These are phyloP conservation scores for Diplosphaera chodatii DNA, from an alignment of 139 green algal species.

Conservation along the genomic window DNA sequence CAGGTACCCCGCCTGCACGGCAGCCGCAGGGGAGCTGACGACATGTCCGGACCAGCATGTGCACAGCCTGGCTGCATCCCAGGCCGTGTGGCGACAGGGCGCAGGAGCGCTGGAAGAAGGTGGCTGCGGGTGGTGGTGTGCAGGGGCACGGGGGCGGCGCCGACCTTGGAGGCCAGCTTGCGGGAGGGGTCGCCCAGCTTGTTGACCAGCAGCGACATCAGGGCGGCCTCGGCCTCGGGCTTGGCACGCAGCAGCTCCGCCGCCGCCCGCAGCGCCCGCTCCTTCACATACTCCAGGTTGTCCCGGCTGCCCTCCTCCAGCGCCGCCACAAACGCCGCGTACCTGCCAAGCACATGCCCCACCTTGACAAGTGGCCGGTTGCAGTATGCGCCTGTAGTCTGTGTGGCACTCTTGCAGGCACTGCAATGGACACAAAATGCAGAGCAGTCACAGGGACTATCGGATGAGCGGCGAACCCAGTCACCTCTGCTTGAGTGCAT, in stretches of 20 bases:
- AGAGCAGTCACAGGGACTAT: too few species aligned
- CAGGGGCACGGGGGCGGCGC: neutral
- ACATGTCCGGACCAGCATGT: too few species aligned
- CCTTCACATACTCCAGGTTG: constrained; percentile 80
- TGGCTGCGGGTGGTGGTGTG: too few species aligned
- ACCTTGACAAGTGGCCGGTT: too few species aligned
- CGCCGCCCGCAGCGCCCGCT: constrained; percentile 57
- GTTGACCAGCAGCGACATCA: constrained; percentile 84
- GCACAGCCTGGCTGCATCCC: too few species aligned
- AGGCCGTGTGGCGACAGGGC: too few species aligned
- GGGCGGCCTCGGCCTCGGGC: constrained; percentile 37
- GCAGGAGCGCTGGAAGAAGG: too few species aligned
- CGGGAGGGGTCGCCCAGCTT: constrained; percentile 87
- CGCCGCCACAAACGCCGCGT: constrained; percentile 51
- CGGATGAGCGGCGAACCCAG: neutral
- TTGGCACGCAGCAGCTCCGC: constrained; percentile 46
- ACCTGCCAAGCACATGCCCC: constrained; percentile 30
- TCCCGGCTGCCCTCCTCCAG: constrained; percentile 69
- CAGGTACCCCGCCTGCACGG: constrained; percentile 66
- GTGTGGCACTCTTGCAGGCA: too few species aligned
- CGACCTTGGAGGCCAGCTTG: constrained; percentile 76
- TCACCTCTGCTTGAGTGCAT: constrained; percentile 71
- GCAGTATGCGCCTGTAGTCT: too few species aligned
- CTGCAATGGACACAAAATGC: too few species aligned
- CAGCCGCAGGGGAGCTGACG: too few species aligned